phyloP scores from a whole-genome alignment of 2,329 filamentous ascomycete species.

The Rhinocladiella similis region DNA sequence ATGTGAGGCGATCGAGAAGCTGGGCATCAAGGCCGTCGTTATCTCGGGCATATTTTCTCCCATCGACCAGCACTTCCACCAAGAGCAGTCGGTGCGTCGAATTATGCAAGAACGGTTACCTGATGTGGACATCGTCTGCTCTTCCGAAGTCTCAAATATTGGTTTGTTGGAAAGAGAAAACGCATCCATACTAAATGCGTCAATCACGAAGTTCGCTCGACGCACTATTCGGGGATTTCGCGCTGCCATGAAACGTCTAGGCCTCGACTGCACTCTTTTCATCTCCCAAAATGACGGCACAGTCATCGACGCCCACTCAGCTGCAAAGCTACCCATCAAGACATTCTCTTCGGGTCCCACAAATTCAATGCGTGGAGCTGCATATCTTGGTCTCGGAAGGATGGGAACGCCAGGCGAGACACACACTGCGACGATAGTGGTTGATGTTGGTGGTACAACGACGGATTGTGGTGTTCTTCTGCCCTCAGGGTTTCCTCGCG shows the following conservation, averaged over 20 bases:
- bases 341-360: conserved; percentile 65
- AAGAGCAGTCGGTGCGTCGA: conserved; percentile 44
- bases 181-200: conserved; percentile 65
- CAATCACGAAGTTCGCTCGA: conserved; percentile 59
- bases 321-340: conserved; percentile 58
- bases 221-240: conserved; percentile 59
- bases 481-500: conserved; percentile 59
- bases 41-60: conserved; percentile 50
- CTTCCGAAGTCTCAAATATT: conserved; percentile 46
- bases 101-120: conserved; percentile 40
- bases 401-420: conserved; percentile 38
- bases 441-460: conserved; percentile 61
- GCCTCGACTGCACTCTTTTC: conserved; percentile 57
- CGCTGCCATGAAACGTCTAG: conserved; percentile 51
- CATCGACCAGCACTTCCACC: conserved; percentile 42
- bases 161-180: conserved; percentile 62
- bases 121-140: conserved; percentile 42
- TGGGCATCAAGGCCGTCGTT: conserved; percentile 41
- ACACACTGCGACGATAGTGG: conserved; percentile 45
- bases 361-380: conserved; percentile 64
- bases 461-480: conserved; percentile 60
- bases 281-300: conserved; percentile 66
- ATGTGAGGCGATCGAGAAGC: conserved; percentile 45
- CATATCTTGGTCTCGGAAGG: conserved; percentile 49
- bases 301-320: conserved; percentile 52